Evolutionary conservation across 306 rosid species (phyloP).

Genomic region (Cucurbita argyrosperma): DNA sequence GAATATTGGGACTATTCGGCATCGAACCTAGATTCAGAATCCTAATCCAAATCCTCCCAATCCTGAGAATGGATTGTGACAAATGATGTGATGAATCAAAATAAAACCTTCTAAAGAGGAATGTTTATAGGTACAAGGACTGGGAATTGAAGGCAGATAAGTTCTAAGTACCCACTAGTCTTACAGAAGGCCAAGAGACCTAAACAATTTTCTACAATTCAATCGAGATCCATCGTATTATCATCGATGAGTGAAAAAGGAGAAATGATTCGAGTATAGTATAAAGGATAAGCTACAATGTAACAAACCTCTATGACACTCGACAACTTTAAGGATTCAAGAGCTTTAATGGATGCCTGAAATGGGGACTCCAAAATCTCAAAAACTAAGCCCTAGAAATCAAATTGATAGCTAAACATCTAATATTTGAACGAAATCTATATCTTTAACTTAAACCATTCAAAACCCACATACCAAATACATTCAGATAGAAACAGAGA

Average conservation of each 20-base stretch:
- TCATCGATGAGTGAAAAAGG: neutral
- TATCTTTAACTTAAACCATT: neutral
- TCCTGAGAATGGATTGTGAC: too few species aligned
- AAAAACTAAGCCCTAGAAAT: neutral
- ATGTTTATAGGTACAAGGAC: neutral
- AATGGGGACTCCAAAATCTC: neutral
- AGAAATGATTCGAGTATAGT: neutral
- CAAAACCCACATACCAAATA: neutral
- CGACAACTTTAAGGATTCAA: neutral
- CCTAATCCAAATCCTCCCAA: too few species aligned
- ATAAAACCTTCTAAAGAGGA: neutral
- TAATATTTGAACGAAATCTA: neutral
- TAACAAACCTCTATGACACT: neutral
- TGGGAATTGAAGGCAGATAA: neutral
- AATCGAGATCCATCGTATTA: neutral
- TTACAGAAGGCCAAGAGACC: neutral
- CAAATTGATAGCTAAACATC: neutral
- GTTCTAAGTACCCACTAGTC: neutral
- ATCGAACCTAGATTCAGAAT: too few species aligned
- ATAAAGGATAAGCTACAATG: neutral
- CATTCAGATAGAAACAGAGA: neutral
- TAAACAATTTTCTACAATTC: neutral
- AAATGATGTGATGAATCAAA: neutral
- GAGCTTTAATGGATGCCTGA: neutral
- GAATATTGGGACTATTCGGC: too few species aligned